Percentiles rank a stretch among this genome's conserved stretches.
phyloP scores from a whole-genome alignment of 176 grass and related monocot species.

The Raddia distichophylla region DNA sequence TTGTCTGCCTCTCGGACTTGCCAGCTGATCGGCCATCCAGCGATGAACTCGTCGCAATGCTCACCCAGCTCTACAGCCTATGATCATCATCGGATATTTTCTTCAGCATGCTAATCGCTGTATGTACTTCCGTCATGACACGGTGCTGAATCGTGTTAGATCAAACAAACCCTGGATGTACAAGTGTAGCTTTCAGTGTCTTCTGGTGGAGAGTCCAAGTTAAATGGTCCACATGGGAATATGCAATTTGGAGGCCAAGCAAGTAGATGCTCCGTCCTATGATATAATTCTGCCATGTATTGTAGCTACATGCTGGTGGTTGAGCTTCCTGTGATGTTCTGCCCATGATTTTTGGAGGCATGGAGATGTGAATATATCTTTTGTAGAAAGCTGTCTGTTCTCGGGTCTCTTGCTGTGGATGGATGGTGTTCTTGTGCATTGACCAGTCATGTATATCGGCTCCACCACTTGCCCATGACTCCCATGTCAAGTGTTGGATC shows the following conservation, averaged over 20 bases:
- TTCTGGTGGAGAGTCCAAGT: constrained; percentile 12
- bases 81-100: constrained; percentile 14
- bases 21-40: constrained; percentile 86
- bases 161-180: not conserved
- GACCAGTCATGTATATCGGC: constrained; percentile 39
- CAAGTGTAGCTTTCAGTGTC: not conserved
- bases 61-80: constrained; percentile 79
- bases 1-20: constrained; percentile 81
- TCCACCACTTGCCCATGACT: constrained; percentile 31
- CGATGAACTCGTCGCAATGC: constrained; percentile 90
- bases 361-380: constrained; percentile 32
- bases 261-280: not conserved
- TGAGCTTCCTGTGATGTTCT: constrained; percentile 20
- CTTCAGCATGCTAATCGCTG: not conserved
- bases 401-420: constrained; percentile 19
- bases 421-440: constrained; percentile 22
- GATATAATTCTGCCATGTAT: constrained; percentile 19
- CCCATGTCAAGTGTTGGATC: constrained; percentile 39
- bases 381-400: constrained; percentile 27
- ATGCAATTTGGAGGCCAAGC: constrained; percentile 18
- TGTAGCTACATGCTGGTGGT: constrained; percentile 34
- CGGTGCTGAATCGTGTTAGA: not conserved
- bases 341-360: constrained; percentile 31
- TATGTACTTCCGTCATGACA: not conserved
- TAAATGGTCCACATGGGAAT: constrained; percentile 12